phyloP scores from a whole-genome alignment of 495 filamentous ascomycete genomes.

The Podospora pseudoanserina region DNA sequence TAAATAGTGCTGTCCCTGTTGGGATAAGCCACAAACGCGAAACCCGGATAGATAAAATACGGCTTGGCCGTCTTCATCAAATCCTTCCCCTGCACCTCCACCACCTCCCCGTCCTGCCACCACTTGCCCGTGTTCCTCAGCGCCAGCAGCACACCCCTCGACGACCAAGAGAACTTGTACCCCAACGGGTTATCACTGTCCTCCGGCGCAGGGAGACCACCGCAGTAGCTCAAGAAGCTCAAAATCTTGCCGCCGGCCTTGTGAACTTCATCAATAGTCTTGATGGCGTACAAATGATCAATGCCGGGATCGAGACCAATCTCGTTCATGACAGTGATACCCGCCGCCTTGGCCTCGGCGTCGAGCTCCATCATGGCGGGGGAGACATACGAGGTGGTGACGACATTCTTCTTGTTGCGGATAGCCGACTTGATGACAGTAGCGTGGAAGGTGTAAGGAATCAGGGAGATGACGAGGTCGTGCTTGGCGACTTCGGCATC shows the following conservation, averaged over 20 bases:
- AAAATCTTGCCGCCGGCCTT: conserved; percentile 79
- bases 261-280: conserved; percentile 83
- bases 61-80: conserved; percentile 88
- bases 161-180: conserved; percentile 89
- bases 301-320: conserved; percentile 69
- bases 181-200: conserved; percentile 85
- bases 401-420: conserved; percentile 87
- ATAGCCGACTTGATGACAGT: conserved; percentile 93
- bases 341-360: conserved; percentile 76
- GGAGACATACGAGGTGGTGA: conserved; percentile 93
- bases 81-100: conserved; percentile 55
- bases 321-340: conserved; percentile 98
- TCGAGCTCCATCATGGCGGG: conserved; percentile 91
- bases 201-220: conserved; percentile 67
- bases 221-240: conserved; percentile 82
- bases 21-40: conserved; percentile 86
- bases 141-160: conserved; percentile 83
- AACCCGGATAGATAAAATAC: conserved; percentile 85
- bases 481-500: conserved; percentile 74
- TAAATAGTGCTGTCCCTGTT: conserved; percentile 88
- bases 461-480: conserved; percentile 77
- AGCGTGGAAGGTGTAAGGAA: conserved; percentile 92
- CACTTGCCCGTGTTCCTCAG: conserved; percentile 80
- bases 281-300: conserved; percentile 83
- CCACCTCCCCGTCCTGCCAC: conserved; percentile 72